Evolutionary conservation across 2,329 filamentous ascomycete genomes (phyloP), one percentile per base, ranked within the genome.

Genomic region (Raffaelea ambrosiae): DNA sequence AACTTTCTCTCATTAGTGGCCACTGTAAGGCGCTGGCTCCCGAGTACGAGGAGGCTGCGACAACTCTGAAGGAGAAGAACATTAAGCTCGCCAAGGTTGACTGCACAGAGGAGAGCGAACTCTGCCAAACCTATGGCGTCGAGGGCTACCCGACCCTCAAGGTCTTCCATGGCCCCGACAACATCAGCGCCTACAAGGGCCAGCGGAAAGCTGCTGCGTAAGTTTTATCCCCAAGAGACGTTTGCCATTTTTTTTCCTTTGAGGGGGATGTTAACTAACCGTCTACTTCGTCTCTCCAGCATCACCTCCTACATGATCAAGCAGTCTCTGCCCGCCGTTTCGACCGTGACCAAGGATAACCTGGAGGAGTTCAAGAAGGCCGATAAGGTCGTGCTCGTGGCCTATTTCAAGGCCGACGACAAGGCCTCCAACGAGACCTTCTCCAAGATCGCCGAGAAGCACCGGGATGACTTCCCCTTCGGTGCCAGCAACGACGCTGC

Each of bases 141-240:
- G 89, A 97, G 76, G 93, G 93, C 56, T 98, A 98, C 78, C 93
- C 93, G 54, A 98, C 93, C 57, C 81, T 98, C 65, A 98, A 97
- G 83, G 81, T 98, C 71, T 98, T 98, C 89, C 88, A 91, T 61
- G 91, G 93, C 59, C 69, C 72, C 40, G 88, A 96, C 11, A 88
- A 85, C 65, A 71, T 88, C 64, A 75, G 79, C 56, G 84, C 90
- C 54, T 98, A 98, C 73, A 75, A 76, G 60, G 93, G 93, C 63
- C 84, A 88, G 69, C 82, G 93, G 68, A 95, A 97, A 77, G 84
- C 90, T 56, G 82, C 80, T 68, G 77, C 75, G 79, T 82, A 69
- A 70, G 77, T 73, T 22, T 40, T 36, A 10, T 46, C n/a, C 18
- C 11, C 38, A 9, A 9, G 31, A 9, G 2, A 33, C 18, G 3